Base-by-base conservation (phyloP, 345 rosid species). In the Syzygium aqueum region DNA sequence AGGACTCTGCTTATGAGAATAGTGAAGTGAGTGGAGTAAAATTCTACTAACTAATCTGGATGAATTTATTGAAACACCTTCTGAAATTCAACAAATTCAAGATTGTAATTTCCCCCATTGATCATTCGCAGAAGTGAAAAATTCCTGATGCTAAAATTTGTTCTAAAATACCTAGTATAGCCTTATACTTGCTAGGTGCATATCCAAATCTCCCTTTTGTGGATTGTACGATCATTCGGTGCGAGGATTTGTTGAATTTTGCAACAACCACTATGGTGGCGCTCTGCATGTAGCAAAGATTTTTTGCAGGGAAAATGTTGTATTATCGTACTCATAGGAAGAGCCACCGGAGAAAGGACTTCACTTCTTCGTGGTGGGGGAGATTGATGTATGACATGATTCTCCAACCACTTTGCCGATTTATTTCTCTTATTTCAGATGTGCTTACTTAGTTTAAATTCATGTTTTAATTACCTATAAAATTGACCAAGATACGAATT, bases 41-140 rank as follows among this genome's bases (percentile, higher is more conserved):
- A 25, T 59, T 27, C 16, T 59, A 25, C 3, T 27, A 11, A 59
- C 65, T 27, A 12, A 59, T 5, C 0, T 59, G 2, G 30, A 11
- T 57, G 16, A 59, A 59, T 59, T 11, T 59, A 59, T 0, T 11
- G 7, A 59, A 27, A 0, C 0, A 11, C 3, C 15, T 59, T 59
- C 0, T 27, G 2, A 27, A 59, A 59, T 27, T 5, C 1, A 59
- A 1, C 12, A 11, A 59, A 25, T 21, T 10, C 1, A 6, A 0
- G 0, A 56, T 8, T 0, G 0, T 10, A 23, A 56, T 56, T 56
- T 56, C 61, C 0, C 61, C 2, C 0, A 2, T 56, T 23, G 6
- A 3, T 10, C 61, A 23, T 56, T 56, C 13, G 9, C 0, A 23
- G 5, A 56, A 56, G 0, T 23, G 61, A 2, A 22, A 22, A 22